Evolutionary conservation across 148 eudicot species (phyloP), one percentile per base, ranked within the genome.

Genomic region (Silene latifolia): DNA sequence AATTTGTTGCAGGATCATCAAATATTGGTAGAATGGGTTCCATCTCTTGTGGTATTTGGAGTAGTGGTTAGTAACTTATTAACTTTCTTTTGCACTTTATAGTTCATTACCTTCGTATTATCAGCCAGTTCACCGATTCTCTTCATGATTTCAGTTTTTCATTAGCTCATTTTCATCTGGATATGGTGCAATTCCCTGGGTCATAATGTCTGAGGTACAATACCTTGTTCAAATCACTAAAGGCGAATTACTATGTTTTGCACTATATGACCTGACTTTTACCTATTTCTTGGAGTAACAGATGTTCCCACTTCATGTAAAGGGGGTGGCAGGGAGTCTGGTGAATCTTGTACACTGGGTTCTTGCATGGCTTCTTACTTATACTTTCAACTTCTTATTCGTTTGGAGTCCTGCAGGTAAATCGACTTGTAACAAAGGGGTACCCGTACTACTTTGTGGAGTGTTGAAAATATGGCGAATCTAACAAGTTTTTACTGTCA

Each of bases 321-420:
- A 86, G 29, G 86, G 88, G 53, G 60, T 74, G 5, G 88, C 77
- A 20, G 88, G 86, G 65, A 70, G 86, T 64, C 19, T 86, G 44
- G 88, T 73, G 68, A 79, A 74, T 19, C 69, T 83, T 18, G 67
- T 79, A 17, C 80, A 86, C 63, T 86, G 88, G 86, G 63, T 79
- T 63, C 77, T 79, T 47, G 82, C 88, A 4, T 86, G 88, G 88
- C 63, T 76, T 15, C 74, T 86, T 71, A 64, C 88, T 1, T 86
- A 81, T 73, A 74, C 86, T 35, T 86, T 86, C 84, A 86, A 81
- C 66, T 86, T 86, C 58, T 72, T 83, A 65, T 59, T 83, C 20
- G 47, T 20, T 19, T 86, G 84, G 86, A 86, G 84, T 60, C 71
- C 79, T 29, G n/a, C 67, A 42, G 79, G 83, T 80, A 67, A 47